phyloP scores from a whole-genome alignment of 2,329 filamentous ascomycete genomes.

The Penicillium sp. region DNA sequence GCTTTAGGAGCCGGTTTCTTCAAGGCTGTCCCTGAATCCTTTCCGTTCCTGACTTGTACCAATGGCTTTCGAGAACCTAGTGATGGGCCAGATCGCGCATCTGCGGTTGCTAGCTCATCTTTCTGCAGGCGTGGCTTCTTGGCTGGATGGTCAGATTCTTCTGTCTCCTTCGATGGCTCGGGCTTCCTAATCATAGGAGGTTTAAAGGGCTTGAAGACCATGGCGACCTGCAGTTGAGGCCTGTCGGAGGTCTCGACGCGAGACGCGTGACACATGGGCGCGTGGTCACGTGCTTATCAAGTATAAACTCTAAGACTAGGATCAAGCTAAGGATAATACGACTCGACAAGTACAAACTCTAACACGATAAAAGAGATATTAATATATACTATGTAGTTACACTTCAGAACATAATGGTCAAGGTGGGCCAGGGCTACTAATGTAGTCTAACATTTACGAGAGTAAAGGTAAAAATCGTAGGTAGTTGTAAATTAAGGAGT shows the following conservation, averaged over 20 bases:
- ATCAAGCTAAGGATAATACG: too few species aligned
- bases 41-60: constrained; percentile 28
- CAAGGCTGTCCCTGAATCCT: constrained; percentile 8
- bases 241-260: constrained; percentile 11
- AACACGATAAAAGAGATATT: too few species aligned
- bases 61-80: constrained; percentile 28
- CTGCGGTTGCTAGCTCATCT: constrained; percentile 12
- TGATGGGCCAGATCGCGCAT: constrained; percentile 6
- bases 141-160: constrained; percentile 19
- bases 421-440: too few species aligned
- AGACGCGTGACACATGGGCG: constrained; percentile 7
- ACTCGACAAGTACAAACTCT: too few species aligned
- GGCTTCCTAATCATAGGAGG: constrained; percentile 41
- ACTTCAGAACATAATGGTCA: too few species aligned
- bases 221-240: constrained; percentile 16
- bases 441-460: too few species aligned
- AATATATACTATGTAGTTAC: too few species aligned
- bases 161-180: background rate
- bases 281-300: constrained; percentile 21
- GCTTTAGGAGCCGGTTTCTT: constrained; percentile 1
- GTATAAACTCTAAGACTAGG: too few species aligned
- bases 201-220: constrained; percentile 46
- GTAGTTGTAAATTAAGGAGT: too few species aligned
- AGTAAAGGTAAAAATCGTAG: too few species aligned
- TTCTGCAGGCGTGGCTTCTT: constrained; percentile 37